Evolutionary conservation across 2,329 filamentous ascomycete species (phyloP).

Genomic region (Calonectria montana): DNA sequence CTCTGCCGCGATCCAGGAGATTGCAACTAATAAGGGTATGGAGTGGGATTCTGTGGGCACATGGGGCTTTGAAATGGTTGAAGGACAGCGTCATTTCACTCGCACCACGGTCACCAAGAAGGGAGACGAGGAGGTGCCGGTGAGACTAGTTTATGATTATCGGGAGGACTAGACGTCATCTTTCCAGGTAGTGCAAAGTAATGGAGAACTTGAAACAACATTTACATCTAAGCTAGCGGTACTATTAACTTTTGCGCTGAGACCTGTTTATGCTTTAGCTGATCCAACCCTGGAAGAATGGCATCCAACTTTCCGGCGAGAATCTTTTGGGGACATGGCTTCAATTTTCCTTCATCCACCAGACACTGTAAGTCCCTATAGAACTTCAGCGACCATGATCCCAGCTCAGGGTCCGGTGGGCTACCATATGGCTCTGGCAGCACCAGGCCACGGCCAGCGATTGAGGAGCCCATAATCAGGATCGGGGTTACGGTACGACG

Average conservation of each 20-base stretch:
- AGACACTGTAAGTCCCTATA: background rate
- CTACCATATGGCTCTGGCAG: background rate
- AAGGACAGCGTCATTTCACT: background rate
- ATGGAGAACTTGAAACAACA: background rate
- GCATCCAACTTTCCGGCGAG: background rate
- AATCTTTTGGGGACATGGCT: background rate
- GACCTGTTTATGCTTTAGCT: background rate
- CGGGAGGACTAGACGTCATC: background rate
- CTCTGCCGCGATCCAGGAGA: background rate
- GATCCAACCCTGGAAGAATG: background rate
- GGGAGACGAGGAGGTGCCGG: background rate
- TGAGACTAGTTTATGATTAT: background rate
- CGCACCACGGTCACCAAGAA: background rate
- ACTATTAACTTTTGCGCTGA: background rate
- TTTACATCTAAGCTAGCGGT: background rate
- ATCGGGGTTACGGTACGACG: slow-evolving; percentile 10
- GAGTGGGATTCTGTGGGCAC: background rate
- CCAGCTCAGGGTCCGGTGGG: background rate
- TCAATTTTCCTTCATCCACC: background rate
- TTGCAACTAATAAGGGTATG: background rate
- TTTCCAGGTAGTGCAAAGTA: background rate
- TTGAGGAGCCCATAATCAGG: background rate
- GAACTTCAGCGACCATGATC: background rate
- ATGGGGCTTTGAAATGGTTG: background rate
- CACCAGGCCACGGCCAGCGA: background rate